Evolutionary conservation across 306 rosid species (phyloP), one percentile per base, ranked within the genome.

Genomic region (Quercus parvula): DNA sequence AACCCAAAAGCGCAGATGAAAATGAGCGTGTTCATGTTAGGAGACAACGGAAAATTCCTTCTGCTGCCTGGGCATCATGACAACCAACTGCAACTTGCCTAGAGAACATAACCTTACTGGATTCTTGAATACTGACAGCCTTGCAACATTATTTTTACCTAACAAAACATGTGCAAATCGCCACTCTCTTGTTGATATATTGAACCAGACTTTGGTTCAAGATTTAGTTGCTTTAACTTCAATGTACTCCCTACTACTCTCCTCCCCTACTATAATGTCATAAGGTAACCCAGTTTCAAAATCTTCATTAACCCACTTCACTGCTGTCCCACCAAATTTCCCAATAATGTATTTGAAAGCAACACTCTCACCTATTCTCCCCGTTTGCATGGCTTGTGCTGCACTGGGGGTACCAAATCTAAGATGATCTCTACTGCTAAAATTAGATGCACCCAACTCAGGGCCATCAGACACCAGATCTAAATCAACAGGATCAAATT

Each of bases 151-250:
- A 44, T 90, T 35, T 35, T 35, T 81, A 77, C 63, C 84, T 75
- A 59, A 76, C 74, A 92, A 55, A 61, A 81, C 93, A 78, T 88
- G 95, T 0, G 96, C 99, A 79, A 87, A 91, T 83, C 88, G 89
- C 99, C 97, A 92, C 80, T 95, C 98, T 64, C 87, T 90, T 25
- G 28, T 10, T 8, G 98, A 81, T 81, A 95, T 91, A 78, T 78
- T 76, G 59, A 92, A 92, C 99, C 99, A 93, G 84, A 91, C 97
- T 77, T 95, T 93, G 70, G 73, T 88, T 25, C 78, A 80, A 66
- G 91, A 90, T 74, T 84, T 84, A 15, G 97, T 92, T 74, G 99
- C 83, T 79, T 94, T 94, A 57, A 94, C 99, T 90, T 94, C 99
- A 59, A 94, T 80, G 81, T 74, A 92, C 84, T 91, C 92, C 75